Percentiles rank a stretch among this genome's conserved stretches.
phyloP scores from a whole-genome alignment of 2,329 filamentous ascomycete genomes.

The Seiridium unicorne region DNA sequence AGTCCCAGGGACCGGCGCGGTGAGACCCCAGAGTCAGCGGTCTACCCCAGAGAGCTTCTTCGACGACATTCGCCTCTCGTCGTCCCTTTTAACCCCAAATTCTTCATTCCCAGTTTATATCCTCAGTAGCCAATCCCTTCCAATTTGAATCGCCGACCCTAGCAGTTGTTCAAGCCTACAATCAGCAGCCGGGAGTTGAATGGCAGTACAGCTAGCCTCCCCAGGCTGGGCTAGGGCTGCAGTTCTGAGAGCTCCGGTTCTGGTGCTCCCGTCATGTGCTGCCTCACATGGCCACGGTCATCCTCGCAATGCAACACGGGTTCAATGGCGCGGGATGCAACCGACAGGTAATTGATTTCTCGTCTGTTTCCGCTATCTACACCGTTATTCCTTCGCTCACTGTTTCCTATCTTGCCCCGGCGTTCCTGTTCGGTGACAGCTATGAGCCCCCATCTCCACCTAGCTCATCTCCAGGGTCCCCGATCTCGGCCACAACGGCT shows the following conservation, averaged over 20 bases:
- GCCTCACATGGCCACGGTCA: background rate
- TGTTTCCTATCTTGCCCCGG: background rate
- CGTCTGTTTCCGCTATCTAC: background rate
- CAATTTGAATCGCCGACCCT: no score
- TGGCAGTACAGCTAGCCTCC: background rate
- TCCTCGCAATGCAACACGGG: background rate
- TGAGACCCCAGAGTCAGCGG: no score
- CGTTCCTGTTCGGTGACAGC: background rate
- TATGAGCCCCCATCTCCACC: background rate
- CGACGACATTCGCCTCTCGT: no score
- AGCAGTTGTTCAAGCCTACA: no score
- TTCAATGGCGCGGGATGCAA: background rate
- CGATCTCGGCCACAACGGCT: conserved; percentile 2
- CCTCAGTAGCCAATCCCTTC: no score
- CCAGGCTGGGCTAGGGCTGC: background rate
- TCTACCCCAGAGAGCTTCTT: no score
- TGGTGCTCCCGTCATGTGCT: background rate
- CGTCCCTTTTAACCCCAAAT: no score
- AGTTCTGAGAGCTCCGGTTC: background rate
- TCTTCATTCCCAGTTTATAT: no score
- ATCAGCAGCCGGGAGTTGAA: background rate
- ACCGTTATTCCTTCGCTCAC: background rate
- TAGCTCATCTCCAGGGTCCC: background rate
- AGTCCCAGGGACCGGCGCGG: no score
- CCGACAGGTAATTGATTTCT: background rate